Conservation (phyloP, 306 rosid genomes). For the Sphenostylis stenocarpa region DNA sequence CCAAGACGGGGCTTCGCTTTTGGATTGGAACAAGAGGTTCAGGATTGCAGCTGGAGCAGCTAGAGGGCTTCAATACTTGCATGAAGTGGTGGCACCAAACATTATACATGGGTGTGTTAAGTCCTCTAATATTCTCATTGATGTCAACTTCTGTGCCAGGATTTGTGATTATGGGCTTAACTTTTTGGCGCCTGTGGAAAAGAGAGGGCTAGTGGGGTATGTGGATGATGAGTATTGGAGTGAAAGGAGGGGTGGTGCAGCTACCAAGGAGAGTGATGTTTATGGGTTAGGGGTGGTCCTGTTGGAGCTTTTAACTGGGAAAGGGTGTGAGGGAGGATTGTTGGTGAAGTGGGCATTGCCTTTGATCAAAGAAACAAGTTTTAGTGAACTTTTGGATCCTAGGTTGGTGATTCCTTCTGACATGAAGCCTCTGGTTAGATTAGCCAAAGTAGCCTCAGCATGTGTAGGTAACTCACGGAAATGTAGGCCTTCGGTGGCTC, state of each 20-base stretch:
- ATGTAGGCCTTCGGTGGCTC: constrained; percentile 72
- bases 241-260: constrained; percentile 30
- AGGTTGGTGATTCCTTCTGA: constrained; percentile 56
- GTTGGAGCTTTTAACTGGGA: constrained; percentile 84
- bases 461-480: constrained; percentile 77
- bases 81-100: constrained; percentile 69
- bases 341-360: constrained; percentile 81
- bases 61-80: constrained; percentile 76
- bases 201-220: constrained; percentile 52
- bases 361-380: constrained; percentile 63
- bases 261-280: constrained; percentile 76
- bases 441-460: constrained; percentile 86
- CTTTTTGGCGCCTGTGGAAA: constrained; percentile 57
- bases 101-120: constrained; percentile 82
- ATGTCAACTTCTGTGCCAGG: constrained; percentile 53
- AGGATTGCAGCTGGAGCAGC: constrained; percentile 79
- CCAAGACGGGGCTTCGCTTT: constrained; percentile 56
- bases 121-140: constrained; percentile 68
- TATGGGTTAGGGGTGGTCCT: constrained; percentile 83
- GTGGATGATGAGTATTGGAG: constrained; percentile 75
- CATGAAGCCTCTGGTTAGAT: constrained; percentile 48
- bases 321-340: constrained; percentile 62
- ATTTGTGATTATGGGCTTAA: constrained; percentile 67
- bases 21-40: constrained; percentile 62
- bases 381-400: constrained; percentile 64